phyloP scores from a whole-genome alignment of 2,329 filamentous ascomycete species.

The Colletotrichum eleusines region DNA sequence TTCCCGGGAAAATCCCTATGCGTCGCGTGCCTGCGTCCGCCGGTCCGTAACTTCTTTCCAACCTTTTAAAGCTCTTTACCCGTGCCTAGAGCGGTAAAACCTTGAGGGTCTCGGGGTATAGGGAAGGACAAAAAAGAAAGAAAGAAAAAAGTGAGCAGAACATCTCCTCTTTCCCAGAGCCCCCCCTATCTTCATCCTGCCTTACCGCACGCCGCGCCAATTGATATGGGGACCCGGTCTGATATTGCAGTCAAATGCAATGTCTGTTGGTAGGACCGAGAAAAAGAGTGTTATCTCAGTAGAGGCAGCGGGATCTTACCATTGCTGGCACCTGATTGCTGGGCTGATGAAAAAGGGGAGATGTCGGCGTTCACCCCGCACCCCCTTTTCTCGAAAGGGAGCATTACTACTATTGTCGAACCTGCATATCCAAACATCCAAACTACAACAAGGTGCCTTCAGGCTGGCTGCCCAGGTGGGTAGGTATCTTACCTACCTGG shows the following conservation, averaged over 20 bases:
- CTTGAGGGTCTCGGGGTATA: too few species aligned
- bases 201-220: not conserved
- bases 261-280: not conserved
- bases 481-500: too few species aligned
- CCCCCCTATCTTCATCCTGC: too few species aligned
- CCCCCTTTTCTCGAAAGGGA: not conserved
- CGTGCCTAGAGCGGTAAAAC: too few species aligned
- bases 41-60: not conserved
- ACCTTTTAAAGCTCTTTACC: too few species aligned
- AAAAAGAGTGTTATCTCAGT: not conserved
- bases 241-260: slow-evolving; percentile 3
- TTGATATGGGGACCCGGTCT: slow-evolving; percentile 22
- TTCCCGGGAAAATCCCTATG: not conserved
- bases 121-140: not conserved
- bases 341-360: not conserved
- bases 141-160: not conserved
- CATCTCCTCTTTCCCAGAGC: too few species aligned
- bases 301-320: not conserved
- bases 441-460: slow-evolving; percentile 31
- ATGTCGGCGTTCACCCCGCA: not conserved
- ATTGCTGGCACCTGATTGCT: not conserved
- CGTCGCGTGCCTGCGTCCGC: not conserved
- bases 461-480: too few species aligned
- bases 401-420: too few species aligned
- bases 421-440: not conserved